Evolutionary conservation across 768 basidiomycete species (phyloP), one percentile per base, ranked within the genome.

Genomic region (Tremella fuciformis): DNA sequence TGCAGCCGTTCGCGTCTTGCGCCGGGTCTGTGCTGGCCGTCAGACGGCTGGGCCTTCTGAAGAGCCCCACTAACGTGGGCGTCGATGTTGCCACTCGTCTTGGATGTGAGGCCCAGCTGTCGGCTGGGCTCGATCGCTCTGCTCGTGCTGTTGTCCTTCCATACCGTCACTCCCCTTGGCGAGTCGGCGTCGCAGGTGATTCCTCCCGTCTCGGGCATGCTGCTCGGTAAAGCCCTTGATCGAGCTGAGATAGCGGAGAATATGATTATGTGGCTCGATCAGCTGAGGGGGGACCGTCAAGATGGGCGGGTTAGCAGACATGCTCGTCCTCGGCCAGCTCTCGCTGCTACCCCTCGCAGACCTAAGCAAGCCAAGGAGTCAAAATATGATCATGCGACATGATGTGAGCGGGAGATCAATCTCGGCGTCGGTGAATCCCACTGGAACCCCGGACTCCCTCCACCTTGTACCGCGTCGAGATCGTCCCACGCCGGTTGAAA

Each of bases 241-340:
- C 8, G 67, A 66, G 11, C 44, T n/a, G 9, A 63, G 51, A 51
- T 51, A 66, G 1, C 61, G 37, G 19, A 54, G 49, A 41, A 65
- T 55, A 22, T 55, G 63, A 2, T 47, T 39, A 8, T 44, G 15
- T 8, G 61, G 53, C 13, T 62, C 29, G 13, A 46, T 22, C 6
- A 22, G 22, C 21, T 63, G 61, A 9, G 37, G 46, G 6, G 65
- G 58, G 25, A 67, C 41, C 3, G 60, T 42, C 24, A 49, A 37
- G 29, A 70, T 67, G 8, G 55, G 63, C 3, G 69, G 65, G 29
- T 70, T 70, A 26, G 49, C 42, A 1, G 56, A 24, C 58, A 59
- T 57, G 22, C 13, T 16, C 18, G 18, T 24, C 6, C 9, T 44
- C 7, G 25, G 52, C n/a, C 8, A 8, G 42, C 26, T 8, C 21